Conservation (phyloP, 2,329 filamentous ascomycete species). For the Chrysoporthe puriensis region DNA sequence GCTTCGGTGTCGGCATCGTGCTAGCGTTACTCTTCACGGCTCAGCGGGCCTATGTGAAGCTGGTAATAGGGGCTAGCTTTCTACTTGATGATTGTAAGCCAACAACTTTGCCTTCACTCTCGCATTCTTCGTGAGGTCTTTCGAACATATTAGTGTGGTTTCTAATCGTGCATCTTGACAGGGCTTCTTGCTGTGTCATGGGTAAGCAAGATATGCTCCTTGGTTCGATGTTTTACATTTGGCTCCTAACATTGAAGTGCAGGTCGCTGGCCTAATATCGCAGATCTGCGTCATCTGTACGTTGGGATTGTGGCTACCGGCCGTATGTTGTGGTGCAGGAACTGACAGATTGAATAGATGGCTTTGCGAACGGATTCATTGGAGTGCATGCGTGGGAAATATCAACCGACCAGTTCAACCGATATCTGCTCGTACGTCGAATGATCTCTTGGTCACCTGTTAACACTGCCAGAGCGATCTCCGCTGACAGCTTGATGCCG, state of each 20-base stretch:
- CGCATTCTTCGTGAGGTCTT: not conserved
- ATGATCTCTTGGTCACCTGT: not conserved
- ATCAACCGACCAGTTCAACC: slow-evolving; percentile 34
- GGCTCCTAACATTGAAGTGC: not conserved
- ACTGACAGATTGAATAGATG: slow-evolving; percentile 30
- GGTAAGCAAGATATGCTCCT: slow-evolving; percentile 20
- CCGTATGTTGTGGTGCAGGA: not conserved
- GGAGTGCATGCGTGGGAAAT: slow-evolving; percentile 41
- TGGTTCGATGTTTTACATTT: slow-evolving; percentile 33
- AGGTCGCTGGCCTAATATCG: slow-evolving; percentile 23
- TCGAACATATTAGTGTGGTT: not conserved
- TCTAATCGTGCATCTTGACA: not conserved
- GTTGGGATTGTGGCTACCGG: not conserved
- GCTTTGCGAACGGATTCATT: slow-evolving; percentile 34
- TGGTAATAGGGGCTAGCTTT: not conserved
- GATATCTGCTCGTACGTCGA: slow-evolving; percentile 33
- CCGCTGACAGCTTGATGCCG: not conserved
- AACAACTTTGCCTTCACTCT: no score
- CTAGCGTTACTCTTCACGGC: slow-evolving; percentile 21
- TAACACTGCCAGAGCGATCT: not conserved
- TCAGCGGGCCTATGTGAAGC: slow-evolving; percentile 23
- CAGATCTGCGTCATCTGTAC: slow-evolving; percentile 14
- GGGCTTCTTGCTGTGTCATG: slow-evolving; percentile 17
- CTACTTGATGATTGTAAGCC: slow-evolving; percentile 23
- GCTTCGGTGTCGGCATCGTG: slow-evolving; percentile 14